Base-by-base conservation (phyloP, 768 basidiomycete species). In the Suillus spraguei region DNA sequence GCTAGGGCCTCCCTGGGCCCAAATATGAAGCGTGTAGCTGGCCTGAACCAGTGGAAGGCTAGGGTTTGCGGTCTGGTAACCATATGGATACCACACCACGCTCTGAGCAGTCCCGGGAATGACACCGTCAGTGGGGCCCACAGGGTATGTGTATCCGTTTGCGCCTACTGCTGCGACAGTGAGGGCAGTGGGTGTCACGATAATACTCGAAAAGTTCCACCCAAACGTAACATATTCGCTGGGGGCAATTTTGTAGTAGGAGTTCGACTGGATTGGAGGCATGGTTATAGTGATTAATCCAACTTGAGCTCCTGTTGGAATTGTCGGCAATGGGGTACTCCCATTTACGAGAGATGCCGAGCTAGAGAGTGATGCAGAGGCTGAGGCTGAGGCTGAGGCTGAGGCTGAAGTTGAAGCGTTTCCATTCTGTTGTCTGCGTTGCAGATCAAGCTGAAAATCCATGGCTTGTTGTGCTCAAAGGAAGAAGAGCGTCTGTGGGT, bases 131-230 rank as follows among this genome's bases (percentile, higher is more conserved):
- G 85, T 79, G 2, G 87, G 84, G 0, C 87, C 88, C 9, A 91
- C 80, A 1, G 86, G 83, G 69, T 88, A 91, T 22, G 88, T 89
- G 73, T 85, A 83, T 5, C 87, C 87, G 69, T 90, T 90, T 16
- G 83, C 81, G 69, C 87, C 88, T 59, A 84, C 81, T 52, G 90
- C 89, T 55, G 84, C 81, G 55, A 91, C 77, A 16, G 89, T 91
- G 62, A 91, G 76, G 61, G 77, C 69, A 13, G 78, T 75, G 3
- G 90, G 90, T 0, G 78, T 78, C 62, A 79, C 74, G 63, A 81
- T 79, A 16, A 90, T 73, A 66, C 80, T 77, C n/a, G 84, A 87
- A 67, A 87, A 82, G 71, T 88, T 90, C 90, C 89, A 91, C n/a
- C 83, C 90, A 72, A 90, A 87, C 35, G 87, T 90, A 68, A 90